These are phyloP conservation scores for Euphrasia confusa DNA, from an alignment of 257 asterid genomes.

Conservation along the genomic window DNA sequence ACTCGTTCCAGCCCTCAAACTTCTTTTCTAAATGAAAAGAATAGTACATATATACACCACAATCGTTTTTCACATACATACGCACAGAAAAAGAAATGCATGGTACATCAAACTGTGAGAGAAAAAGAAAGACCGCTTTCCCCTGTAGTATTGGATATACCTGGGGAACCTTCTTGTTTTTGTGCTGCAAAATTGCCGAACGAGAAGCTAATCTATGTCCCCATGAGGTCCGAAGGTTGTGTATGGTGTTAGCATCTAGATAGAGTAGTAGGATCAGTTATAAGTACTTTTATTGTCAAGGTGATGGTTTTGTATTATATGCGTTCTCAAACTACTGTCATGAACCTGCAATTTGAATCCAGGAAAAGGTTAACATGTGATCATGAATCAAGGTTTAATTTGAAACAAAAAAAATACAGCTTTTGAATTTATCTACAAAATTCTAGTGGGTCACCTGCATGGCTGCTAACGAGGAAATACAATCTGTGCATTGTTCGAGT, in stretches of 20 bases:
- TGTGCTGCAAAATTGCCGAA: conserved; percentile 1
- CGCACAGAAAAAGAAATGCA: not conserved
- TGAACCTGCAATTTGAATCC: conserved; percentile 45
- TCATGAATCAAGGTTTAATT: not conserved
- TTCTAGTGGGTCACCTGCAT: conserved; percentile 48
- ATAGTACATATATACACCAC: conserved; percentile 35
- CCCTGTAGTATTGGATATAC: conserved; percentile 4
- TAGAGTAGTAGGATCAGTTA: conserved; percentile 30
- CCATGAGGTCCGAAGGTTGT: conserved; percentile 26
- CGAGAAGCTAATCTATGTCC: not conserved
- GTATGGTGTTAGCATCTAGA: conserved; percentile 43
- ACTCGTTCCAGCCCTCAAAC: too few species aligned
- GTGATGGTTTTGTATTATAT: conserved; percentile 48
- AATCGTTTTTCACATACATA: conserved; percentile 26
- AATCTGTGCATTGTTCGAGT: conserved; percentile 66
- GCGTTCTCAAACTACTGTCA: conserved; percentile 78
- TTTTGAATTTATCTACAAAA: not conserved
- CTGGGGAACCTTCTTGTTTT: not conserved
- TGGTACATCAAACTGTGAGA: conserved; percentile 35
- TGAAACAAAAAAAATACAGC: not conserved
- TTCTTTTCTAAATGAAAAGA: conserved; percentile 14
- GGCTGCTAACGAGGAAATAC: conserved; percentile 52
- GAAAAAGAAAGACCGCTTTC: conserved; percentile 6
- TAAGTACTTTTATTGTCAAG: conserved; percentile 36
- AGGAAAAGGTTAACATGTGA: not conserved